These are phyloP conservation scores for Didymella sp. DNA, from an alignment of 2,329 filamentous ascomycete genomes.

Conservation along the genomic window DNA sequence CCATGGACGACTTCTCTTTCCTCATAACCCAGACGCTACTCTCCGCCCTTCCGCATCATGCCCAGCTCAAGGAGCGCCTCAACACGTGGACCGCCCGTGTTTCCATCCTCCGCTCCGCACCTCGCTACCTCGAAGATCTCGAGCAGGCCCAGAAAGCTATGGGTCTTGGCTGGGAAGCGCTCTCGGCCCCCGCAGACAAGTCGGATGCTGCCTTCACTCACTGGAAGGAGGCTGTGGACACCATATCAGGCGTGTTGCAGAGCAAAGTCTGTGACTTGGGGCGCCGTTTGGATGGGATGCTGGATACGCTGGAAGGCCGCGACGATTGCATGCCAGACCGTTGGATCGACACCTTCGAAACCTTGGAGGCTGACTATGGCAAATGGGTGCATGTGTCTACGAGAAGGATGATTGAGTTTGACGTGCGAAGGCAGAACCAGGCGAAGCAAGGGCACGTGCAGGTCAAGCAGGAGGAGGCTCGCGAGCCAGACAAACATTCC, in stretches of 20 bases:
- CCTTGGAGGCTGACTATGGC: constrained; percentile 76
- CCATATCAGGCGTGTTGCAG: constrained; percentile 69
- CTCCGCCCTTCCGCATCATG: constrained; percentile 83
- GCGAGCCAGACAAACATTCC: constrained; percentile 22
- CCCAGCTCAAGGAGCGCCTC: constrained; percentile 74
- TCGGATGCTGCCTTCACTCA: constrained; percentile 45
- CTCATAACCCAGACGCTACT: constrained; percentile 90
- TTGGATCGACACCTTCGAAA: constrained; percentile 89
- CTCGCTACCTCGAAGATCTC: constrained; percentile 70
- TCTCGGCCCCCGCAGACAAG: constrained; percentile 52
- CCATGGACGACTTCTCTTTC: constrained; percentile 87
- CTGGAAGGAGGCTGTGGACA: constrained; percentile 52
- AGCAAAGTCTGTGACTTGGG: constrained; percentile 74
- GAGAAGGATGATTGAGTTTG: constrained; percentile 71
- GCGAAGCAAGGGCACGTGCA: constrained; percentile 20
- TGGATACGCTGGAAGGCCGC: constrained; percentile 84
- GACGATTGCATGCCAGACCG: constrained; percentile 82
- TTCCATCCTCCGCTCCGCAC: constrained; percentile 74
- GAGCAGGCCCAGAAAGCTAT: constrained; percentile 69
- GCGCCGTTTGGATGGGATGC: constrained; percentile 78
- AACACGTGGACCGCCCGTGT: constrained; percentile 80
- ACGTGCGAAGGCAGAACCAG: constrained; percentile 49
- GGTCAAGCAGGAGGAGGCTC: constrained; percentile 1
- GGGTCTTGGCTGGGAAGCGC: constrained; percentile 69
- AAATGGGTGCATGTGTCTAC: constrained; percentile 84